Percentiles rank a stretch among this genome's conserved stretches.
Conservation (phyloP, 2,329 filamentous ascomycete species). For the Magnaporthales sp. region DNA sequence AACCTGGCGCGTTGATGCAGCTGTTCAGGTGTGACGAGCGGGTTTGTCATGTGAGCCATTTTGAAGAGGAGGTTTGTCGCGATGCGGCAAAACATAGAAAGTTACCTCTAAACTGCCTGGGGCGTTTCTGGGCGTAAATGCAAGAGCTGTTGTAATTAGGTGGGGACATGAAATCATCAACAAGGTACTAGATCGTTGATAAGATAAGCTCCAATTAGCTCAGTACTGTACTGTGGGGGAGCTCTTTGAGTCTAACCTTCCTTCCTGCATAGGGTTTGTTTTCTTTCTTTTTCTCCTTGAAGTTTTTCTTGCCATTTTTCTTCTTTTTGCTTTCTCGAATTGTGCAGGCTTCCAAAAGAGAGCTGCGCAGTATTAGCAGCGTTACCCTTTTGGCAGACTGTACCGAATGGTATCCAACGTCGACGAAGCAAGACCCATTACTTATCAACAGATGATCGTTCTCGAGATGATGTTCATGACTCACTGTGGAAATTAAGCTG, state of each 20-base stretch:
- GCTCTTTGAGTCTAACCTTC: not conserved
- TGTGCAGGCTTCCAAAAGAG: no score
- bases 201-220: not conserved
- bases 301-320: not conserved
- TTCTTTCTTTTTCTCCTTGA: not conserved
- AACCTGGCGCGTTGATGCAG: constrained; percentile 48
- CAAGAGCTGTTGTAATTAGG: not conserved
- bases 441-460: not conserved
- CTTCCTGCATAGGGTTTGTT: not conserved
- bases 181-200: not conserved
- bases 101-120: not conserved
- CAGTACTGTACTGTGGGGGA: no score
- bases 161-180: not conserved
- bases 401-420: not conserved
- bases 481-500: not conserved
- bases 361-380: not conserved
- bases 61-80: constrained; percentile 16
- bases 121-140: not conserved
- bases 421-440: not conserved
- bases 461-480: not conserved
- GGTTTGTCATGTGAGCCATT: constrained; percentile 60
- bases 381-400: not conserved
- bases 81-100: not conserved
- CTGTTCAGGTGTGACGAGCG: constrained; percentile 64
- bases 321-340: not conserved